Evolutionary conservation across 164 flowering plant species (phyloP).

Genomic region (Nymphaea colorata): DNA sequence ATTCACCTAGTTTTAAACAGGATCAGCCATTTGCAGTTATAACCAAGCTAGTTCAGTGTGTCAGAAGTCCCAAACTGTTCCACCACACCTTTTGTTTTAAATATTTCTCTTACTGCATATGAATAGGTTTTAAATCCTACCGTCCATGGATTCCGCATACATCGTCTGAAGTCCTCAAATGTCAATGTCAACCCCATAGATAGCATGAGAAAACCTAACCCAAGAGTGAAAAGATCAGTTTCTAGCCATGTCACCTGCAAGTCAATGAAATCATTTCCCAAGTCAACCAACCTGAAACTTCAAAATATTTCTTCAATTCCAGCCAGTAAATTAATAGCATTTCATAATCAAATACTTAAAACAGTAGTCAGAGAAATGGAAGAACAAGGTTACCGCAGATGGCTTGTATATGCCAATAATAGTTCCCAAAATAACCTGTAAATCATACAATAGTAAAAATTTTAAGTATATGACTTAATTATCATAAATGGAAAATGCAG

Average conservation of each 20-base stretch:
- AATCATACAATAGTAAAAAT: background rate
- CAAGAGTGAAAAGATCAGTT: conserved; percentile 85
- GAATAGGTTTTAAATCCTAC: conserved; percentile 30
- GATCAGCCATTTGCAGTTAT: background rate
- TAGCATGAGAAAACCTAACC: conserved; percentile 97
- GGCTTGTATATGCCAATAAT: conserved; percentile 89
- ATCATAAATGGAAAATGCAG: background rate
- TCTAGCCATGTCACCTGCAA: conserved; percentile 91
- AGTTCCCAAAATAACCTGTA: conserved; percentile 85
- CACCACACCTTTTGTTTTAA: background rate
- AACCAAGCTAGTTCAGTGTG: background rate
- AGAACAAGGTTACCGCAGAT: conserved; percentile 41
- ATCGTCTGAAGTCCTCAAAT: conserved; percentile 89
- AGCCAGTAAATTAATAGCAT: no score
- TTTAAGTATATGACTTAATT: background rate
- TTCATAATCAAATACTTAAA: no score
- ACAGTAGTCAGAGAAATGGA: background rate
- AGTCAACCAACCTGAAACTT: background rate
- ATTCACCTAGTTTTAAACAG: background rate
- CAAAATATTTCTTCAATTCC: no score
- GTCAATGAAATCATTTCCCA: background rate
- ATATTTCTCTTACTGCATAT: no score
- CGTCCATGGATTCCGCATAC: conserved; percentile 96
- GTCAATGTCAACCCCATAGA: conserved; percentile 98
- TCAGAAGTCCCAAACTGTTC: background rate